Conservation (phyloP, 495 filamentous ascomycete genomes). For the Saxophila tyrrhenica region DNA sequence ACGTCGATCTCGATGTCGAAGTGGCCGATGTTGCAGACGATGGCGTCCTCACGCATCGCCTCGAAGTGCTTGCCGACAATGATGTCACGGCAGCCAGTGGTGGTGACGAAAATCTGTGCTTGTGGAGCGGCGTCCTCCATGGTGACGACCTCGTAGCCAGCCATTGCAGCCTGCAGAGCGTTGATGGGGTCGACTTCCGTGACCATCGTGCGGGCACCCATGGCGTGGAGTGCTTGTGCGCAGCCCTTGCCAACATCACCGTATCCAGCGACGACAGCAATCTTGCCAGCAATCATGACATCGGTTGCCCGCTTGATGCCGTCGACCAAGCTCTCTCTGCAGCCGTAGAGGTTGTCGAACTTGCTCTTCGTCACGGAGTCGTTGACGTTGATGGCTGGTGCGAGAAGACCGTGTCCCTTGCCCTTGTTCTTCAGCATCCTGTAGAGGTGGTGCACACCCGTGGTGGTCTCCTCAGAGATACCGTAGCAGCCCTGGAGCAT, state of each 20-base stretch:
- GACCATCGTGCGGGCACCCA: conserved; percentile 94
- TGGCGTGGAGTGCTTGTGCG: conserved; percentile 84
- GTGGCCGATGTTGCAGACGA: conserved; percentile 99
- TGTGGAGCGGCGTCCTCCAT: conserved; percentile 87
- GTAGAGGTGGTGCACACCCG: conserved; percentile 98
- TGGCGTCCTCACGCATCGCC: conserved; percentile 95
- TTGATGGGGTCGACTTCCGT: conserved; percentile 99
- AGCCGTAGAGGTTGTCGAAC: conserved; percentile 99
- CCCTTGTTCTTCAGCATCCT: conserved; percentile 82
- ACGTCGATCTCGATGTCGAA: conserved; percentile 99
- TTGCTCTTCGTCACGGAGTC: conserved; percentile 99
- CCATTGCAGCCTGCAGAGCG: conserved; percentile 94
- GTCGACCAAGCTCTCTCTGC: conserved; percentile 95
- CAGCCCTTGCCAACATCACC: conserved; percentile 99
- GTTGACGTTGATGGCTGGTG: conserved; percentile 98
- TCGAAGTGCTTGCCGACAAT: conserved; percentile 87
- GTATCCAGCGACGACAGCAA: conserved; percentile 92
- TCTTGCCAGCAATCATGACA: conserved; percentile 99
- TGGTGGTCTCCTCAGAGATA: conserved; percentile 98
- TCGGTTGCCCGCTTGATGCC: conserved; percentile 99
- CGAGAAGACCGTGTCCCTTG: conserved; percentile 48
- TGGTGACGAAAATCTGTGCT: conserved; percentile 98
- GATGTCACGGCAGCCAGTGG: conserved; percentile 98
- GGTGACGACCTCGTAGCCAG: conserved; percentile 89
- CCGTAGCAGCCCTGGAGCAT: conserved; percentile 95